Conservation (phyloP, 257 asterid genomes). For the Forsythia suspensa region DNA sequence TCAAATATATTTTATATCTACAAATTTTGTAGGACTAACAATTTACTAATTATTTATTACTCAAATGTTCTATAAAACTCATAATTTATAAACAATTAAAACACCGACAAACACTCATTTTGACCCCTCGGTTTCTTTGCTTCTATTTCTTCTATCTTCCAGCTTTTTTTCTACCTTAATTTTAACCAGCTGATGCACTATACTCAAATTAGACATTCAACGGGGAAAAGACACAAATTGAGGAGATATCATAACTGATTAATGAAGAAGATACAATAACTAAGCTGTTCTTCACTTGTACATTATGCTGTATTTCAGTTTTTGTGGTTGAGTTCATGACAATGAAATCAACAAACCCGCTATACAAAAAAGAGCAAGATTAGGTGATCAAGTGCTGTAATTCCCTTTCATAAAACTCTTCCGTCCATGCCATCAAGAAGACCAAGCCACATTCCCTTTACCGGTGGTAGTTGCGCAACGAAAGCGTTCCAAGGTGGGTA, state of each 20-base stretch:
- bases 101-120: too few relatives aligned
- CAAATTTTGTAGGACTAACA: too few relatives aligned
- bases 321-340: not conserved
- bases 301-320: not conserved
- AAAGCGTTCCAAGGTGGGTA: constrained; percentile 99
- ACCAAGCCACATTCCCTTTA: constrained; percentile 91
- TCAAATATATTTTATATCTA: too few relatives aligned
- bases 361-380: too few relatives aligned
- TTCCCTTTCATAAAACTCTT: constrained; percentile 56
- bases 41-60: too few relatives aligned
- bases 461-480: constrained; percentile 76
- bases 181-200: not conserved
- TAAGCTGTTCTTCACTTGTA: not conserved
- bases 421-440: constrained; percentile 98
- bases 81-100: too few relatives aligned
- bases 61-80: too few relatives aligned
- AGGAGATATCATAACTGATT: not conserved
- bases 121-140: not conserved
- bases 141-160: not conserved
- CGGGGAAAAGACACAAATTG: not conserved
- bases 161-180: not conserved
- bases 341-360: not conserved
- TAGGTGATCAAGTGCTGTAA: too few relatives aligned
- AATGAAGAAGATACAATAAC: not conserved
- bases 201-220: not conserved